Conservation (phyloP, 768 basidiomycete genomes). For the Lentinula edodes region DNA sequence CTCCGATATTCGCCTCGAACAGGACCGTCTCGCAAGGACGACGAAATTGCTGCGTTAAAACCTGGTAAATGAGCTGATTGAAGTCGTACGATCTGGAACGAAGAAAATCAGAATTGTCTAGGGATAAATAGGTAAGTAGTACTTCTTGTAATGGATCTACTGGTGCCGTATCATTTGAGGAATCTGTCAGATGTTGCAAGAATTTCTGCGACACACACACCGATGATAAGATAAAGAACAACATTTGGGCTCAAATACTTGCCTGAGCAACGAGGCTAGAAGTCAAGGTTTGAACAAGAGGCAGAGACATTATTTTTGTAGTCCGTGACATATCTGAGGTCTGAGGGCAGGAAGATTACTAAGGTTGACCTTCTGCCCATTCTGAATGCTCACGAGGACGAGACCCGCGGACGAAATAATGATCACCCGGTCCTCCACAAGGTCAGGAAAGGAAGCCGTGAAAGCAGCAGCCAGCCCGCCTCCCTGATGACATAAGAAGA, state of each 20-base stretch:
- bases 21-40: slow-evolving; percentile 68
- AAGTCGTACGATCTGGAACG: slow-evolving; percentile 57
- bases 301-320: slow-evolving; percentile 73
- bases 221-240: neutral
- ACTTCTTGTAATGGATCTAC: slow-evolving; percentile 41
- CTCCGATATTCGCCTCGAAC: slow-evolving; percentile 54
- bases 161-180: slow-evolving; percentile 17
- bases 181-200: slow-evolving; percentile 43
- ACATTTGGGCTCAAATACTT: slow-evolving; percentile 13
- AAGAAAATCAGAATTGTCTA: neutral
- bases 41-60: slow-evolving; percentile 73
- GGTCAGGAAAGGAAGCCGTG: slow-evolving; percentile 62
- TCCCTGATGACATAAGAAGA: slow-evolving; percentile 36
- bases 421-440: slow-evolving; percentile 59
- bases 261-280: slow-evolving; percentile 61
- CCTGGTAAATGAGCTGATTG: slow-evolving; percentile 74
- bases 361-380: neutral
- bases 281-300: slow-evolving; percentile 61
- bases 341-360: slow-evolving; percentile 22
- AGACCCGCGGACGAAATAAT: slow-evolving; percentile 69
- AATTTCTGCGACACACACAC: slow-evolving; percentile 33
- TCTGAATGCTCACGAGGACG: slow-evolving; percentile 44
- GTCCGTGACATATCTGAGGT: slow-evolving; percentile 66
- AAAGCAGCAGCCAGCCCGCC: slow-evolving; percentile 73
- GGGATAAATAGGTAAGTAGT: slow-evolving; percentile 1